A percentile compares a stretch with the other conserved stretches of the same genome.
Evolutionary conservation across 1,139 yeast genomes (phyloP).

Genomic region (Entelexis sorbosivorans): DNA sequence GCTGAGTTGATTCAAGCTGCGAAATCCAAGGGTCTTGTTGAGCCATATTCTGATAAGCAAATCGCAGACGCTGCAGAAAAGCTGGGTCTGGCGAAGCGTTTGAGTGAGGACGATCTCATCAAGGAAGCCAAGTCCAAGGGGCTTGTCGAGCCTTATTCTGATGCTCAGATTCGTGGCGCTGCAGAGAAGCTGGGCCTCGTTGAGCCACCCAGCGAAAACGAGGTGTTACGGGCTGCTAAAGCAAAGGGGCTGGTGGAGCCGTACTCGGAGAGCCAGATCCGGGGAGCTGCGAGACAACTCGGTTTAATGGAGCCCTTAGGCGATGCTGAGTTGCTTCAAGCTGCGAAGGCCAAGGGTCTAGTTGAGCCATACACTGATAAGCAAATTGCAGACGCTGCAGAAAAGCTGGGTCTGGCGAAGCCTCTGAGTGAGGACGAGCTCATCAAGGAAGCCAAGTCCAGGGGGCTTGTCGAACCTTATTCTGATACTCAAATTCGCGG

Average conservation of each 20-base stretch:
- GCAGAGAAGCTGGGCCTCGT: no score
- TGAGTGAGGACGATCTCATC: slow-evolving; percentile 8
- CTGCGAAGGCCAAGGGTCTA: slow-evolving; percentile 18
- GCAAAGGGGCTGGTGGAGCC: no score
- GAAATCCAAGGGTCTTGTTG: slow-evolving; percentile 25
- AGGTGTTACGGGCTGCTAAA: no score
- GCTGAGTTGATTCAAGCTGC: slow-evolving; percentile 6
- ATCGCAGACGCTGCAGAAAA: slow-evolving; percentile 8
- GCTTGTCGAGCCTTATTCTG: not conserved
- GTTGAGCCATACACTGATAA: slow-evolving; percentile 15
- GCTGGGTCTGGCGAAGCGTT: slow-evolving; percentile 16
- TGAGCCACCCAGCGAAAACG: no score
- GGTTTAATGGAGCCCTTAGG: not conserved
- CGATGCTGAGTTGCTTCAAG: slow-evolving; percentile 8
- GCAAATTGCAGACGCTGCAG: slow-evolving; percentile 12
- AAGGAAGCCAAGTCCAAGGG: slow-evolving; percentile 11
- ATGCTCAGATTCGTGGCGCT: not conserved
- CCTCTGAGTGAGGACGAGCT: no score
- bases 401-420: not conserved
- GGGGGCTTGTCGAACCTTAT: no score
- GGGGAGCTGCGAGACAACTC: no score
- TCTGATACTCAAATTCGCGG: no score
- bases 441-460: no score
- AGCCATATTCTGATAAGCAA: slow-evolving; percentile 14
- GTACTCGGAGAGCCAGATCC: no score